phyloP scores from a whole-genome alignment of 176 grass and related monocot genomes.

The Chrysopogon serrulatus region DNA sequence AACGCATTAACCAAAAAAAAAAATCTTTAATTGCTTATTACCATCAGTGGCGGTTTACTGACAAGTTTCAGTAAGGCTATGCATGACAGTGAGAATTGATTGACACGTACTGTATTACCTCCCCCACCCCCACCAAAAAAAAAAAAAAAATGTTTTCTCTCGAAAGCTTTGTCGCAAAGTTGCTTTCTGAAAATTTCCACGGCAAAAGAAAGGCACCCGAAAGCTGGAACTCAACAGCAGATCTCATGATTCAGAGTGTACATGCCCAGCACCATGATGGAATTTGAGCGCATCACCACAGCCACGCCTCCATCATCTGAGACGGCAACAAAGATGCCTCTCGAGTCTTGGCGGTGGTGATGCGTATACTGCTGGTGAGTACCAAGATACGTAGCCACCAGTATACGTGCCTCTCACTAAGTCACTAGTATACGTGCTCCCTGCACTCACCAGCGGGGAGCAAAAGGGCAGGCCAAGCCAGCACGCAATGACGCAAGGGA shows the following conservation, averaged over 20 bases:
- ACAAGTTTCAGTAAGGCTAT: background rate
- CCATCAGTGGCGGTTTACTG: background rate
- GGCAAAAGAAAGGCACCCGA: background rate
- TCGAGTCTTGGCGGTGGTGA: no score
- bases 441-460: background rate
- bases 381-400: no score
- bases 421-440: background rate
- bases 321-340: conserved; percentile 10
- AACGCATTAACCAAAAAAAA: background rate
- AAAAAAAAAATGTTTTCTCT: no score
- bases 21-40: background rate
- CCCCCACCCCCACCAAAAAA: no score
- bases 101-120: no score
- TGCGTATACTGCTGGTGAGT: no score
- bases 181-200: conserved; percentile 10
- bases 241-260: conserved; percentile 5
- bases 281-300: background rate
- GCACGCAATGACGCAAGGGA: background rate
- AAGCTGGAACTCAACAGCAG: background rate
- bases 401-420: no score
- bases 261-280: conserved; percentile 24
- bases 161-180: background rate
- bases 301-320: conserved; percentile 15
- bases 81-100: background rate
- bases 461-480: background rate